A percentile compares a stretch with the other conserved stretches of the same genome.
Conservation (phyloP, 2,329 filamentous ascomycete species). For the Apiospora marii region DNA sequence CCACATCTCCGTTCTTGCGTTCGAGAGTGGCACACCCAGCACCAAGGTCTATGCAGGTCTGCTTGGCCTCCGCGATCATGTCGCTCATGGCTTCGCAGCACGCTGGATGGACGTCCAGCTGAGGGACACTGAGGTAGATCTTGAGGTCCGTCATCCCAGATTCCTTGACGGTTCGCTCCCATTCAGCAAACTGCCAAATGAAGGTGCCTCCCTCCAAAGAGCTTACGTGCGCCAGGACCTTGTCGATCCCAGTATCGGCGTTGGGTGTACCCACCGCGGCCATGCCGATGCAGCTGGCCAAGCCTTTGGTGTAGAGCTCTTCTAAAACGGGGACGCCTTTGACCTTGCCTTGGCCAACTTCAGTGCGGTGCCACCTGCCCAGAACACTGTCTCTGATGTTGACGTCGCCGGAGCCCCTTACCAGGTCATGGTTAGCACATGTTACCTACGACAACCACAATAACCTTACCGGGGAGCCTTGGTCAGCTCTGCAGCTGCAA, state of each 20-base stretch:
- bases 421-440: not conserved
- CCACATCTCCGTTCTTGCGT: not conserved
- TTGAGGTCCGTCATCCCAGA: not conserved
- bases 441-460: not conserved
- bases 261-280: not conserved
- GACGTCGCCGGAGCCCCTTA: not conserved
- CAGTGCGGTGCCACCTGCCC: not conserved
- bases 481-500: not conserved
- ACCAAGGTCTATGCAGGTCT: not conserved
- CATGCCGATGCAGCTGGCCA: not conserved
- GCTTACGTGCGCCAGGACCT: constrained; percentile 4
- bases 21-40: not conserved
- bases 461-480: not conserved
- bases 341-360: not conserved
- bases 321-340: no score
- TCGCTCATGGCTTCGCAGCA: not conserved
- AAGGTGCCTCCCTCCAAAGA: no score
- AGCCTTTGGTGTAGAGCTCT: not conserved
- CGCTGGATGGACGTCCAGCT: not conserved
- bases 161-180: not conserved
- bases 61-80: not conserved
- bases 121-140: not conserved
- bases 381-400: not conserved
- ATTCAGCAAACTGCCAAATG: not conserved
- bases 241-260: not conserved